These are phyloP conservation scores for Pharnaceum exiguum DNA, from an alignment of 148 eudicot genomes.

Conservation along the genomic window DNA sequence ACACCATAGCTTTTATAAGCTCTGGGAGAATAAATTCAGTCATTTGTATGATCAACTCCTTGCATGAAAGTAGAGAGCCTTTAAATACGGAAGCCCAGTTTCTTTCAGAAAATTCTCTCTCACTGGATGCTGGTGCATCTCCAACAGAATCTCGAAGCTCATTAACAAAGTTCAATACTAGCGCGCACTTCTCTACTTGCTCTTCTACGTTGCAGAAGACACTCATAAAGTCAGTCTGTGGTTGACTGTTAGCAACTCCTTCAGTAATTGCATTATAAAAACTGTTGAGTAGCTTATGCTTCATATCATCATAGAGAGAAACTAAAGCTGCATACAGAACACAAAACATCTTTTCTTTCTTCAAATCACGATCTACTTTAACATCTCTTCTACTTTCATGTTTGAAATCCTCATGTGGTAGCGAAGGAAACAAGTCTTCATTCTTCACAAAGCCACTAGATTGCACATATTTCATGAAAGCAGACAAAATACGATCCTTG, in stretches of 20 bases:
- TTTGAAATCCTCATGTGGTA: slow-evolving; percentile 20
- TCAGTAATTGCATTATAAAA: slow-evolving; percentile 32
- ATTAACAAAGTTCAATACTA: slow-evolving; percentile 54
- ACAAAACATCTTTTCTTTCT: slow-evolving; percentile 42
- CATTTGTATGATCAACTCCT: slow-evolving; percentile 58
- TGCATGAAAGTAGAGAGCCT: slow-evolving; percentile 50
- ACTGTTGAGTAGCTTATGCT: slow-evolving; percentile 37
- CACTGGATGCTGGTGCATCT: slow-evolving; percentile 24
- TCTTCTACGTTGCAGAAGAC: slow-evolving; percentile 58
- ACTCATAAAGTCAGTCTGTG: slow-evolving; percentile 39
- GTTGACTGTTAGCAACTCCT: slow-evolving; percentile 24
- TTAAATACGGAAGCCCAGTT: slow-evolving; percentile 80
- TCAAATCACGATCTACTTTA: slow-evolving; percentile 39
- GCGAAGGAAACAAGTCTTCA: slow-evolving; percentile 29
- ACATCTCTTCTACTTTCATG: slow-evolving; percentile 32
- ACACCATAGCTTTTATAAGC: slow-evolving; percentile 51
- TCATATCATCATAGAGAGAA: slow-evolving; percentile 62
- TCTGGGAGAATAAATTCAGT: slow-evolving; percentile 64
- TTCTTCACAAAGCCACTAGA: slow-evolving; percentile 45
- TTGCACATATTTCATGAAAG: slow-evolving; percentile 59
- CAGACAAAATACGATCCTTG: slow-evolving; percentile 66
- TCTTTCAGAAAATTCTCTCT: slow-evolving; percentile 21
- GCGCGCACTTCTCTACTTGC: slow-evolving; percentile 69
- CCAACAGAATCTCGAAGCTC: slow-evolving; percentile 47
- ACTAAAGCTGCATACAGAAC: slow-evolving; percentile 50